Evolutionary conservation across 139 green algal species (phyloP).

Genomic region (Choricystis sp.): DNA sequence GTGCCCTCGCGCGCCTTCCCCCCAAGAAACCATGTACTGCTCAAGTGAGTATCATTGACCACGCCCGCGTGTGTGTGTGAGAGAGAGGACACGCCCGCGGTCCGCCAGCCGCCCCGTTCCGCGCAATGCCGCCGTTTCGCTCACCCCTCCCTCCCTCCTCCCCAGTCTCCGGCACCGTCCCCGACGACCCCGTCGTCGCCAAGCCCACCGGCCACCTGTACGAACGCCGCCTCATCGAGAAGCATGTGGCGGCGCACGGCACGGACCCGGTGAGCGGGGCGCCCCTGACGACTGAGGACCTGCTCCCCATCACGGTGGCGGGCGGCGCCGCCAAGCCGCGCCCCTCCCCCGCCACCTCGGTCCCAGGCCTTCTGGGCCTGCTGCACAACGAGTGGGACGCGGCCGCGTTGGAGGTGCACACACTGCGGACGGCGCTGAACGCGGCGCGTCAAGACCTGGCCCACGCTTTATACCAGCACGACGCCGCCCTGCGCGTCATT

Average conservation of each 20-base stretch:
- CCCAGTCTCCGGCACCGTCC: conserved; percentile 66
- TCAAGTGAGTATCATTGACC: conserved; percentile 13
- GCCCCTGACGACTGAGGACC: conserved; percentile 52
- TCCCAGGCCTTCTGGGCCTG: conserved; percentile 76
- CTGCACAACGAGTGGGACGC: conserved; percentile 97
- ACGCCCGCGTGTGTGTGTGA: not conserved
- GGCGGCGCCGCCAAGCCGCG: conserved; percentile 62
- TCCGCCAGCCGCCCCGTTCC: conserved; percentile 5
- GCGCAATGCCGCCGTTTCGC: conserved; percentile 7
- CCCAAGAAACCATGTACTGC: conserved; percentile 13
- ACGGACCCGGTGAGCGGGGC: conserved; percentile 68
- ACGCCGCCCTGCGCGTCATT: conserved; percentile 54
- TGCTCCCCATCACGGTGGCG: conserved; percentile 50
- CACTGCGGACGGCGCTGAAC: conserved; percentile 55
- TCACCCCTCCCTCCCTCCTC: not conserved
- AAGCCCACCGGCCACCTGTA: conserved; percentile 73
- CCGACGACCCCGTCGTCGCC: conserved; percentile 74
- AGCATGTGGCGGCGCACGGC: conserved; percentile 41
- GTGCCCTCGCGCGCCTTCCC: too few relatives aligned
- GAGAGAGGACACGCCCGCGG: too few relatives aligned
- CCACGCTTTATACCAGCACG: conserved; percentile 89
- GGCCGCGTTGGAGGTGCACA: conserved; percentile 76
- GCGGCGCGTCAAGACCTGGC: conserved; percentile 68
- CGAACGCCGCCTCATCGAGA: conserved; percentile 72
- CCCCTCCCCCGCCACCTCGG: conserved; percentile 55